Conservation (phyloP, 352 stramenopile genomes). For the Vaucheria bursata region DNA sequence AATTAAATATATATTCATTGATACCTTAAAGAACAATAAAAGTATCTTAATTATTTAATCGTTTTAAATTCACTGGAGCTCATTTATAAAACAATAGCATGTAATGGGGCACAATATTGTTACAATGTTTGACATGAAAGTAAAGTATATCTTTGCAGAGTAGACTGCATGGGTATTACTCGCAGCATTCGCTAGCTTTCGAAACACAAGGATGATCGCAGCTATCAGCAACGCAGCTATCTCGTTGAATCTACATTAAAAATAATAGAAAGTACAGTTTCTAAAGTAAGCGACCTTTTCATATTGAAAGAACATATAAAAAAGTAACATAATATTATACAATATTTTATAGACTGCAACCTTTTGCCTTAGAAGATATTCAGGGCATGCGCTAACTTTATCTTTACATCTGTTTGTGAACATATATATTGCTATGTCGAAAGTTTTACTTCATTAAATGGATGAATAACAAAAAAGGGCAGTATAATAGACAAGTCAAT, state of each 20-base stretch:
- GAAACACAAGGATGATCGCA: constrained; percentile 36
- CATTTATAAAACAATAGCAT: too few relatives aligned
- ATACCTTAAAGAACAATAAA: too few relatives aligned
- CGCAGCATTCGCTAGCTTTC: constrained; percentile 14
- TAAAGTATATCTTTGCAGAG: too few relatives aligned
- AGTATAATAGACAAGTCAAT: too few relatives aligned
- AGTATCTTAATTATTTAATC: too few relatives aligned
- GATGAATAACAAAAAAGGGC: too few relatives aligned
- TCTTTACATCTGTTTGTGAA: neutral
- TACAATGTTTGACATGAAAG: too few relatives aligned
- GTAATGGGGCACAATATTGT: too few relatives aligned
- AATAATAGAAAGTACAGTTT: neutral
- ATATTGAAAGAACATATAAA: neutral
- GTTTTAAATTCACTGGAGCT: too few relatives aligned
- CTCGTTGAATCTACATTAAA: constrained; percentile 15
- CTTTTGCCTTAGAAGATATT: neutral
- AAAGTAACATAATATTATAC: neutral
- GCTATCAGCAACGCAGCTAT: constrained; percentile 9
- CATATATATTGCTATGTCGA: too few relatives aligned
- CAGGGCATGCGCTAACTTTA: neutral
- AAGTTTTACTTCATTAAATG: too few relatives aligned
- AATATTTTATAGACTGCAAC: neutral
- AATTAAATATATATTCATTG: too few relatives aligned
- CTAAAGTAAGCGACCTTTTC: neutral
- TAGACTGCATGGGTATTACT: neutral